A percentile compares a stretch with the other conserved stretches of the same genome.
These are phyloP conservation scores for Scytalidium lignicola DNA, from an alignment of 2,329 filamentous ascomycete genomes.

Conservation along the genomic window DNA sequence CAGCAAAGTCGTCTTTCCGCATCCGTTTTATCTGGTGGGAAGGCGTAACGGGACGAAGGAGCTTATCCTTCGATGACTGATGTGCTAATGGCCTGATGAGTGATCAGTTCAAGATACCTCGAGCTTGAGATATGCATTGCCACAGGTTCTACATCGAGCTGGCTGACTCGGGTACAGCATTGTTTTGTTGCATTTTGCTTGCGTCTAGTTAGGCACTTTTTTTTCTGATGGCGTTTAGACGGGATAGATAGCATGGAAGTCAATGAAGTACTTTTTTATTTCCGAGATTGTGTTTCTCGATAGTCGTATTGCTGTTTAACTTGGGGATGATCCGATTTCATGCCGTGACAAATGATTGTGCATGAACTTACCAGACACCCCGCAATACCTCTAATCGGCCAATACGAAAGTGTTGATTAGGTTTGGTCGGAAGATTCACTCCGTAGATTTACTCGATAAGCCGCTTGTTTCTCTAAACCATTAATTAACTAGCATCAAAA, in stretches of 20 bases:
- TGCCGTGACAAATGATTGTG: no score
- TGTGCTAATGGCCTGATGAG: slow-evolving; percentile 13
- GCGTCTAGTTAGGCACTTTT: neutral
- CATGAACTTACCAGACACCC: no score
- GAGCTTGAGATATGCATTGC: neutral
- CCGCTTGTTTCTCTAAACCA: no score
- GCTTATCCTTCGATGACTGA: slow-evolving; percentile 5
- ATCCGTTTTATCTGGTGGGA: neutral
- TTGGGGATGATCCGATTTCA: neutral
- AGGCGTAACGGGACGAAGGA: neutral
- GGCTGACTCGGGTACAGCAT: neutral
- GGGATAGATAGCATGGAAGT: slow-evolving; percentile 19
- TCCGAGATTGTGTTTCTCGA: neutral
- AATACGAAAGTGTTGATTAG: no score
- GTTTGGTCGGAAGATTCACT: no score
- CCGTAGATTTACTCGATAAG: no score
- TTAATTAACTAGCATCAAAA: no score
- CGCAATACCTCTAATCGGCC: no score
- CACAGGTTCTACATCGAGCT: neutral
- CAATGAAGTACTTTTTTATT: neutral
- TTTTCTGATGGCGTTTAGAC: slow-evolving; percentile 18
- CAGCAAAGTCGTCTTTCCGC: neutral
- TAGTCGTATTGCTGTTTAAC: neutral
- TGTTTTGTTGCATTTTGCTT: slow-evolving; percentile 4
- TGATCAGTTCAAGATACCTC: neutral